Conservation (phyloP, 2,329 filamentous ascomycete species). For the Stachybotrys echinatus region DNA sequence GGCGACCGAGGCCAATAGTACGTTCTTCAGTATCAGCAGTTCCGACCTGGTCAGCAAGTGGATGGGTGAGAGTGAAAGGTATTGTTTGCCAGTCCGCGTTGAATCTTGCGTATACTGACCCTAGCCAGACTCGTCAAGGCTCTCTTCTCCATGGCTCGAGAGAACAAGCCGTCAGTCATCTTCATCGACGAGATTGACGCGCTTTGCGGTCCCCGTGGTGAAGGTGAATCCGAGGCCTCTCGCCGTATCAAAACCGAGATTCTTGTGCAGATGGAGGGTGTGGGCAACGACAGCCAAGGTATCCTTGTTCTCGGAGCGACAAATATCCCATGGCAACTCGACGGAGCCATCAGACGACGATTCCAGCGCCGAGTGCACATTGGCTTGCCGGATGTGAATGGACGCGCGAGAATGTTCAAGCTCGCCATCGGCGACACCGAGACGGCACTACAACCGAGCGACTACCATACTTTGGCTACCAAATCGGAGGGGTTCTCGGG, state of each 20-base stretch:
- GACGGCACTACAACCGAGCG: slow-evolving; percentile 70
- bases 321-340: slow-evolving; percentile 98
- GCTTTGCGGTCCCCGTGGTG: slow-evolving; percentile 83
- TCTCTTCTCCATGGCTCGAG: slow-evolving; percentile 94
- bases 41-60: slow-evolving; percentile 97
- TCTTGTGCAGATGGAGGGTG: slow-evolving; percentile 98
- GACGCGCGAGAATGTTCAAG: slow-evolving; percentile 92
- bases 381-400: slow-evolving; percentile 79
- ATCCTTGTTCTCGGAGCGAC: slow-evolving; percentile 94
- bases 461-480: slow-evolving; percentile 75
- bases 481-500: slow-evolving; percentile 92
- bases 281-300: slow-evolving; percentile 90
- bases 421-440: slow-evolving; percentile 90
- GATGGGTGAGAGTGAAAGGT: slow-evolving; percentile 99
- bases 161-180: slow-evolving; percentile 97
- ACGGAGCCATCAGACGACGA: slow-evolving; percentile 89
- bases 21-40: slow-evolving; percentile 97
- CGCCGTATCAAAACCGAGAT: slow-evolving; percentile 98
- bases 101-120: no score
- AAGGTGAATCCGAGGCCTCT: slow-evolving; percentile 96
- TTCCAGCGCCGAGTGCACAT: slow-evolving; percentile 98
- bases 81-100: no score
- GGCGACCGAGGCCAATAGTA: slow-evolving; percentile 96
- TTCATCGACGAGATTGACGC: slow-evolving; percentile 99
- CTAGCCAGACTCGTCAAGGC: slow-evolving; percentile 90